A percentile compares a stretch with the other conserved stretches of the same genome.
Conservation (phyloP, 352 stramenopile species). For the Aphanomyces cochlioides region DNA sequence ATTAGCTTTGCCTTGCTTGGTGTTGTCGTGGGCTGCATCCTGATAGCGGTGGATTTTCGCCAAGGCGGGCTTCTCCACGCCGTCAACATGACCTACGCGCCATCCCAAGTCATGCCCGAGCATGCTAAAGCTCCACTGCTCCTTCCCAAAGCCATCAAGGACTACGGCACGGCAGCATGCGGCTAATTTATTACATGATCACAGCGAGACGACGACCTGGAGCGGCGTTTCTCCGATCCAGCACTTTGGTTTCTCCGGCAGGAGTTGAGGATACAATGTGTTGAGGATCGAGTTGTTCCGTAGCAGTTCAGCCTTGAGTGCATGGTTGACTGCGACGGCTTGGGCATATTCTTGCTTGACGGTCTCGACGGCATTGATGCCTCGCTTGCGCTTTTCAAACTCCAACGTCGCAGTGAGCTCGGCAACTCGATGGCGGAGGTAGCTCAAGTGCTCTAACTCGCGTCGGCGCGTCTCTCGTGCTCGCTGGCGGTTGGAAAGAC, state of each 20-base stretch:
- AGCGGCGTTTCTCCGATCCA: too few species aligned
- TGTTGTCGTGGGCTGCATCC: background rate
- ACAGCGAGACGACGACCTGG: too few species aligned
- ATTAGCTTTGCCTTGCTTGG: slow-evolving; percentile 1
- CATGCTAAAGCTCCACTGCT: background rate
- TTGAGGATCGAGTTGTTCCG: too few species aligned
- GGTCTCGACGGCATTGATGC: too few species aligned
- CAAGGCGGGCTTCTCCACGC: slow-evolving; percentile 4
- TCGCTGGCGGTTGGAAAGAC: background rate
- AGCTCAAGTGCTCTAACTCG: background rate
- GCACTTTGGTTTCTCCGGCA: too few species aligned
- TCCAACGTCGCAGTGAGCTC: background rate
- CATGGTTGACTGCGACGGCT: too few species aligned
- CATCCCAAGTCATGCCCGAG: background rate
- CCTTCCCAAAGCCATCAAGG: slow-evolving; percentile 7
- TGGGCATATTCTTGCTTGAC: too few species aligned
- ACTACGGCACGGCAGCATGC: background rate
- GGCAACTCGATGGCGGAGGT: background rate
- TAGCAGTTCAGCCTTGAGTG: too few species aligned
- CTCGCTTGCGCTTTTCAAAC: background rate
- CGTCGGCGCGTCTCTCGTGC: background rate
- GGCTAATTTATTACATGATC: background rate
- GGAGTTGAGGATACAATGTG: too few species aligned
- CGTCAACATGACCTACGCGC: background rate
- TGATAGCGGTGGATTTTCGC: background rate